These are phyloP conservation scores for Tulasnella sp. DNA, from an alignment of 768 basidiomycete genomes.

Conservation along the genomic window DNA sequence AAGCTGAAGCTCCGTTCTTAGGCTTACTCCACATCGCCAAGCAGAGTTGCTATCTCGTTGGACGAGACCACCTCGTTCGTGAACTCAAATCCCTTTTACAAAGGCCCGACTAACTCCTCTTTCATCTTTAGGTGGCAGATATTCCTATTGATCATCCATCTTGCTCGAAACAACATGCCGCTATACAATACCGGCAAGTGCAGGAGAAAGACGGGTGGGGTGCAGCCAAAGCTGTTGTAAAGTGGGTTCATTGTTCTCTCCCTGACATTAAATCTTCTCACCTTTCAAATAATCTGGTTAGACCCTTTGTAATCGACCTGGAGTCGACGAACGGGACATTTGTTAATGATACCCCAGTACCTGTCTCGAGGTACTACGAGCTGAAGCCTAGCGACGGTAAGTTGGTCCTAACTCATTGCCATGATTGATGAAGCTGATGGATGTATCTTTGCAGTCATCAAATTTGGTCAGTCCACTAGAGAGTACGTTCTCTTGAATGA, in stretches of 20 bases:
- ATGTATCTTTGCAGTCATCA: slow-evolving; percentile 45
- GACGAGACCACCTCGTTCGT: slow-evolving; percentile 75
- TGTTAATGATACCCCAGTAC: slow-evolving; percentile 81
- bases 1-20: slow-evolving; percentile 23
- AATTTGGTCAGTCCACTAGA: slow-evolving; percentile 67
- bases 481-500: slow-evolving; percentile 84
- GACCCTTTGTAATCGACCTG: slow-evolving; percentile 94
- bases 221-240: slow-evolving; percentile 58
- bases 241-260: slow-evolving; percentile 44
- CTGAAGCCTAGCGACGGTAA: slow-evolving; percentile 66
- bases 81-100: not conserved
- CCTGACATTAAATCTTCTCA: slow-evolving; percentile 2
- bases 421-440: slow-evolving; percentile 12
- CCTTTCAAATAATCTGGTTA: slow-evolving; percentile 25
- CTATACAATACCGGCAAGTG: slow-evolving; percentile 87
- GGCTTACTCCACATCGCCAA: slow-evolving; percentile 86
- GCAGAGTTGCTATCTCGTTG: slow-evolving; percentile 91
- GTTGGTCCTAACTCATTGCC: slow-evolving; percentile 20
- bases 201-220: slow-evolving; percentile 84
- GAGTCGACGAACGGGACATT: slow-evolving; percentile 96
- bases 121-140: slow-evolving; percentile 30
- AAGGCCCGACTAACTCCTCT: not conserved
- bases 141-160: slow-evolving; percentile 93
- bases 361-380: slow-evolving; percentile 79
- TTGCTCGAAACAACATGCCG: slow-evolving; percentile 97